Evolutionary conservation across 2,329 filamentous ascomycete genomes (phyloP).

Genomic region (Seiridium unicorne): DNA sequence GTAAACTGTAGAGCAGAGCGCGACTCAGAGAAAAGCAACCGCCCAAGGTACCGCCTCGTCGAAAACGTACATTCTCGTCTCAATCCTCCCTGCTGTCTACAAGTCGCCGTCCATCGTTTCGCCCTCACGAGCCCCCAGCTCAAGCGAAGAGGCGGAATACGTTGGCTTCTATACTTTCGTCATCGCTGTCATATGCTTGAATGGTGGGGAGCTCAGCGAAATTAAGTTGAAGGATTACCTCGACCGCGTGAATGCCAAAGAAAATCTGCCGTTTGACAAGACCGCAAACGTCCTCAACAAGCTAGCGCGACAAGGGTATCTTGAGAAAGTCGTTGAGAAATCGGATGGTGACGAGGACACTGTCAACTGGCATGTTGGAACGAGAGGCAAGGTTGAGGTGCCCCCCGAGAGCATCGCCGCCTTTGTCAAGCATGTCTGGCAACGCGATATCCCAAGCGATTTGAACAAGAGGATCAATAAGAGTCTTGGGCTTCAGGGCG

Average conservation of each 20-base stretch:
- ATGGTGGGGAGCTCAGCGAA: constrained; percentile 72
- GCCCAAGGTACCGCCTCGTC: constrained; percentile 53
- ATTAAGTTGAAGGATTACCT: constrained; percentile 77
- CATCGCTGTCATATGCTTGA: constrained; percentile 73
- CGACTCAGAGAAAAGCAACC: constrained; percentile 32
- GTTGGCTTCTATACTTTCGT: constrained; percentile 78
- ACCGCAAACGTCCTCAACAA: constrained; percentile 73
- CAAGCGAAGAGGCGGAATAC: constrained; percentile 74
- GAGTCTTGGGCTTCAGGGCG: constrained; percentile 55
- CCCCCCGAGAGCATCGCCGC: constrained; percentile 72
- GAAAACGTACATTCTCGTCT: constrained; percentile 76
- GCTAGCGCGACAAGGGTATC: constrained; percentile 80
- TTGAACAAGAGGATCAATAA: constrained; percentile 58
- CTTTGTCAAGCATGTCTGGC: constrained; percentile 63
- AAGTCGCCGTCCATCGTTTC: constrained; percentile 65
- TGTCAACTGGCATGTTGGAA: constrained; percentile 80
- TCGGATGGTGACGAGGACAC: constrained; percentile 67
- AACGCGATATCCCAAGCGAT: constrained; percentile 45
- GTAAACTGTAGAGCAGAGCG: constrained; percentile 27
- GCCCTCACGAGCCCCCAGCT: constrained; percentile 65
- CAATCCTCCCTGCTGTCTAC: constrained; percentile 67
- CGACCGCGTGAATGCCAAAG: constrained; percentile 70
- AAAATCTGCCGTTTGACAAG: constrained; percentile 70
- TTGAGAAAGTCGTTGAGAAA: constrained; percentile 71
- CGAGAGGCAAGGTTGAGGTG: constrained; percentile 82